Percentiles rank a stretch among this genome's conserved stretches.
Evolutionary conservation across 345 rosid genomes (phyloP).

Genomic region (Cochlearia excelsa): DNA sequence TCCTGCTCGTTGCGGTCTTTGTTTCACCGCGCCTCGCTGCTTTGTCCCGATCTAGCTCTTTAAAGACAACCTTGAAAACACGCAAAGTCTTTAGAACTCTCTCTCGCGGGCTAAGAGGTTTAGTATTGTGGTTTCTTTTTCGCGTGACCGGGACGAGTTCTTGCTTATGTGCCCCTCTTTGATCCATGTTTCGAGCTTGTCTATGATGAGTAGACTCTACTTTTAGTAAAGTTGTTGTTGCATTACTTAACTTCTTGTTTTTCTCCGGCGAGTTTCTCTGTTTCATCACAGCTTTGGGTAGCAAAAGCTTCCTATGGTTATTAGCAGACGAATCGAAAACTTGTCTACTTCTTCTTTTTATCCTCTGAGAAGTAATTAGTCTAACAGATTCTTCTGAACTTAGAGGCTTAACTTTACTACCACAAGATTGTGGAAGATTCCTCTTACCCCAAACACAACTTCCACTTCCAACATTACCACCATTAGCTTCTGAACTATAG

Average conservation of each 20-base stretch:
- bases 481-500: background rate
- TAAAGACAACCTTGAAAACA: conserved; percentile 2
- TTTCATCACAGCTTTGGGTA: background rate
- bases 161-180: background rate
- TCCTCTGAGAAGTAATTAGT: conserved; percentile 8
- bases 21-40: background rate
- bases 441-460: background rate
- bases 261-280: background rate
- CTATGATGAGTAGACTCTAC: background rate
- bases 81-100: background rate
- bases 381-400: conserved; percentile 5
- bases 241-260: conserved; percentile 8
- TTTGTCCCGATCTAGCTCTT: background rate
- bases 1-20: background rate
- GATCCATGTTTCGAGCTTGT: background rate
- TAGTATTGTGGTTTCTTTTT: background rate
- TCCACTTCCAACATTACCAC: background rate
- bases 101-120: conserved; percentile 13
- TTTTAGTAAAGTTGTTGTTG: background rate
- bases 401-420: conserved; percentile 18
- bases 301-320: background rate
- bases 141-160: background rate
- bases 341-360: background rate
- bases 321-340: background rate
- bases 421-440: background rate